These are phyloP conservation scores for Puya raimondii DNA, from an alignment of 176 grass and related monocot species.

Conservation along the genomic window DNA sequence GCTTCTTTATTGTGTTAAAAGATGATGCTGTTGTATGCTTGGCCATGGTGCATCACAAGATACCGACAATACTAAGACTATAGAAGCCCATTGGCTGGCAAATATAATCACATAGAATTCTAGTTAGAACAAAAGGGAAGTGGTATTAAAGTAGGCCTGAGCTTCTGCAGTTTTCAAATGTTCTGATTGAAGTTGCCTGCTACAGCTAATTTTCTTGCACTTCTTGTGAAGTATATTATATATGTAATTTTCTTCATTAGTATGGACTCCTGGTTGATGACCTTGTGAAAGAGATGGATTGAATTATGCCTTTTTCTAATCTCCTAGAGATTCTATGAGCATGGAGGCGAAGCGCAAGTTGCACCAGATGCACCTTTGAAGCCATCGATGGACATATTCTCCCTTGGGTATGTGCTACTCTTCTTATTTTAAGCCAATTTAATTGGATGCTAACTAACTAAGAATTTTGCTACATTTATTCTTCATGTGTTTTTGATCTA, in stretches of 20 bases:
- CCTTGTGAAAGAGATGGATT: constrained; percentile 6
- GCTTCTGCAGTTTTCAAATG: background rate
- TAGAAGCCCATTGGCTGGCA: no score
- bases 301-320: constrained; percentile 16
- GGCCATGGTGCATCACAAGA: no score
- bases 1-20: no score
- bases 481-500: no score
- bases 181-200: background rate
- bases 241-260: background rate
- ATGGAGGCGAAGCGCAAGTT: constrained; percentile 64
- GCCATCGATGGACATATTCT: constrained; percentile 98
- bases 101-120: no score
- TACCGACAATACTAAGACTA: no score
- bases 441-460: background rate
- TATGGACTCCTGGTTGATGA: background rate
- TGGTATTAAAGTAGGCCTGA: no score
- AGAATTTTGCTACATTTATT: no score
- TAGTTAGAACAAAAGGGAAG: no score
- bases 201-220: background rate
- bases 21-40: no score
- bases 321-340: constrained; percentile 75
- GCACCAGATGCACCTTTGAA: constrained; percentile 69
- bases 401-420: constrained; percentile 61
- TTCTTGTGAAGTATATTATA: background rate
- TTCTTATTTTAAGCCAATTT: constrained; percentile 9